Percentiles rank a stretch among this genome's conserved stretches.
Evolutionary conservation across 2,329 filamentous ascomycete genomes (phyloP).

Genomic region (Sphaerulina musiva): DNA sequence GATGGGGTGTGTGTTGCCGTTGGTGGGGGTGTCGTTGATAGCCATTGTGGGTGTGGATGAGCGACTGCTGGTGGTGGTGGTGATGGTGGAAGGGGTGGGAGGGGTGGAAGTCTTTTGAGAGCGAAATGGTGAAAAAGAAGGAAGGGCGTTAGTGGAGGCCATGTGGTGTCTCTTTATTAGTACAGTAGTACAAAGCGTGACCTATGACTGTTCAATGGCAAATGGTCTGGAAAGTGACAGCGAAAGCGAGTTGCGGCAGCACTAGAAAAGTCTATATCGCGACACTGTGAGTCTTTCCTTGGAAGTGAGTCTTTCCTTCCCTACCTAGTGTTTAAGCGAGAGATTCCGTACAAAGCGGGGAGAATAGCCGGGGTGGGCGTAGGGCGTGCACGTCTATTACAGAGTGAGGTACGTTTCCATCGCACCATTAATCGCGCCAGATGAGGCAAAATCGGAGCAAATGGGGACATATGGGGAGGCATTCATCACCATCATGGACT

Average conservation of each 20-base stretch:
- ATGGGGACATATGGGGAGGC: not conserved
- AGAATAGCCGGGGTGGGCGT: not conserved
- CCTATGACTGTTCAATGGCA: constrained; percentile 1
- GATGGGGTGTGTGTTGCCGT: constrained; percentile 15
- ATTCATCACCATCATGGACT: not conserved
- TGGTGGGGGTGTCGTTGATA: constrained; percentile 16
- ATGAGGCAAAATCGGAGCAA: not conserved
- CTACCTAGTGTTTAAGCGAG: no score
- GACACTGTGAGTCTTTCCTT: not conserved
- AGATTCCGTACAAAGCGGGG: not conserved
- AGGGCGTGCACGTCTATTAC: not conserved
- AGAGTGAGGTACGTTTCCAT: not conserved
- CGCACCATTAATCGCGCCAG: no score
- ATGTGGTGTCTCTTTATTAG: constrained; percentile 6
- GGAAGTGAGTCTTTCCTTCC: not conserved
- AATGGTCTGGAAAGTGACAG: not conserved
- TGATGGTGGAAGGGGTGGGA: not conserved
- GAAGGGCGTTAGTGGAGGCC: constrained; percentile 12
- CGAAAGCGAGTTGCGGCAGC: not conserved
- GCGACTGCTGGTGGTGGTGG: no score
- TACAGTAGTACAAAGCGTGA: not conserved
- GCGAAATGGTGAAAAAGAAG: constrained; percentile 17
- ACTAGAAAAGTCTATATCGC: constrained; percentile 8
- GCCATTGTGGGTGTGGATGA: constrained; percentile 1
- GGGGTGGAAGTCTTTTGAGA: constrained; percentile 9